Conservation (phyloP, 2,329 filamentous ascomycete species). For the Verticillium dahliae region DNA sequence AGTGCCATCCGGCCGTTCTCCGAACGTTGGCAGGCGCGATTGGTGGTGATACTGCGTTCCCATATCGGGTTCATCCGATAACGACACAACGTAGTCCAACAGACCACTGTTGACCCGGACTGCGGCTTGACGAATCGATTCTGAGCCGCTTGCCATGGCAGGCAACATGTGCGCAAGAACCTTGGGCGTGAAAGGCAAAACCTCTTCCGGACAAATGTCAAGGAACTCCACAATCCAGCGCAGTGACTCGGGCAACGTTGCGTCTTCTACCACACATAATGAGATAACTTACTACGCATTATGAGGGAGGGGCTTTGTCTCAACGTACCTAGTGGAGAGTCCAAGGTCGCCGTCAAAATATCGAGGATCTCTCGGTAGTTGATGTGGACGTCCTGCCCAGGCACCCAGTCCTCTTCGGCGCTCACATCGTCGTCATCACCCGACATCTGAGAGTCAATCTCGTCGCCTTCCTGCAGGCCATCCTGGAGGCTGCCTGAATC, state of each 20-base stretch:
- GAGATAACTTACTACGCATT: not conserved
- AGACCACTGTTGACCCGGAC: slow-evolving; percentile 83
- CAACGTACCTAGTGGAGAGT: slow-evolving; percentile 65
- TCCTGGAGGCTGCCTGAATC: slow-evolving; percentile 58
- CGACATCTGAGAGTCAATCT: slow-evolving; percentile 49
- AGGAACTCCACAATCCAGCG: slow-evolving; percentile 96
- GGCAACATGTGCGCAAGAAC: slow-evolving; percentile 88
- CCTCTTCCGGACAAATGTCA: slow-evolving; percentile 95
- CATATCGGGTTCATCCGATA: slow-evolving; percentile 63
- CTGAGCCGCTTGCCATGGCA: slow-evolving; percentile 86
- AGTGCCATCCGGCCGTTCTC: slow-evolving; percentile 38
- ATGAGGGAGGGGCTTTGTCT: slow-evolving; percentile 4
- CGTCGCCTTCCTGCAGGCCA: slow-evolving; percentile 53
- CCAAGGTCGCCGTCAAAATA: slow-evolving; percentile 83
- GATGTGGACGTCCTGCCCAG: slow-evolving; percentile 92
- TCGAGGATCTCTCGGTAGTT: slow-evolving; percentile 88
- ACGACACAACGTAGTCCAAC: slow-evolving; percentile 88
- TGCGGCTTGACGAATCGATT: slow-evolving; percentile 82
- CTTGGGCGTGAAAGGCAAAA: slow-evolving; percentile 88
- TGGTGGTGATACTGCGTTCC: slow-evolving; percentile 21
- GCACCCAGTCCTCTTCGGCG: slow-evolving; percentile 90
- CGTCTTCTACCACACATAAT: slow-evolving; percentile 60
- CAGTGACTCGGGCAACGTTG: slow-evolving; percentile 83
- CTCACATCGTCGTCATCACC: slow-evolving; percentile 51
- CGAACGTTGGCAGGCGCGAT: slow-evolving; percentile 18